A percentile compares a stretch with the other conserved stretches of the same genome.
Conservation (phyloP, 2,329 filamentous ascomycete genomes). For the Sarocladiaceae sp. region DNA sequence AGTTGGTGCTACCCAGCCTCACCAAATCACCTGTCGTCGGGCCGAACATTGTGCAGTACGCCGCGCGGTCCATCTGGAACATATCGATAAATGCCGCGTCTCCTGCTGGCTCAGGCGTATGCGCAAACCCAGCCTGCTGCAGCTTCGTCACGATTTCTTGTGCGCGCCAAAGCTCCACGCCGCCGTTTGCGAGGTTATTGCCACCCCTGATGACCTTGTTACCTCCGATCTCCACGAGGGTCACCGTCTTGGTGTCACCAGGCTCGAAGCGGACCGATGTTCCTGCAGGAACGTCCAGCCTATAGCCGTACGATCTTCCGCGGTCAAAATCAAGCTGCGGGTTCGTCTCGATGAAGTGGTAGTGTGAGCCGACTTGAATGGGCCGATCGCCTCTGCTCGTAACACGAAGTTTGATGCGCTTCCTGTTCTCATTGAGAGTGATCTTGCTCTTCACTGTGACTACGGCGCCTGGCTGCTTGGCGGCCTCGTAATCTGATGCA, state of each 20-base stretch:
- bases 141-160: constrained; percentile 63
- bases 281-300: constrained; percentile 83
- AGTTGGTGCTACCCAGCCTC: constrained; percentile 71
- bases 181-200: constrained; percentile 70
- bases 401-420: constrained; percentile 67
- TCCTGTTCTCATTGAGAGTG: constrained; percentile 58
- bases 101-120: constrained; percentile 59
- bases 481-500: constrained; percentile 57
- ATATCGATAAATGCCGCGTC: constrained; percentile 46
- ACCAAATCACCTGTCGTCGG: constrained; percentile 86
- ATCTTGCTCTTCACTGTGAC: constrained; percentile 60
- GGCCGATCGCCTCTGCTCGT: constrained; percentile 85
- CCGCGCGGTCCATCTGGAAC: constrained; percentile 67
- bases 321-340: constrained; percentile 86
- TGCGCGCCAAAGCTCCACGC: constrained; percentile 56
- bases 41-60: constrained; percentile 86
- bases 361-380: constrained; percentile 90
- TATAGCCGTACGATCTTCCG: constrained; percentile 71
- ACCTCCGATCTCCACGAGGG: constrained; percentile 81
- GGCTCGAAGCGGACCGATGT: constrained; percentile 93
- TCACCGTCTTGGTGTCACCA: constrained; percentile 85
- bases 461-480: constrained; percentile 72
- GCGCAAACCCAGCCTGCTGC: constrained; percentile 69
- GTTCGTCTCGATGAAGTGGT: constrained; percentile 95
- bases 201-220: constrained; percentile 75